Base-by-base conservation (phyloP, 208 protist species). In the Leishmania tropica region DNA sequence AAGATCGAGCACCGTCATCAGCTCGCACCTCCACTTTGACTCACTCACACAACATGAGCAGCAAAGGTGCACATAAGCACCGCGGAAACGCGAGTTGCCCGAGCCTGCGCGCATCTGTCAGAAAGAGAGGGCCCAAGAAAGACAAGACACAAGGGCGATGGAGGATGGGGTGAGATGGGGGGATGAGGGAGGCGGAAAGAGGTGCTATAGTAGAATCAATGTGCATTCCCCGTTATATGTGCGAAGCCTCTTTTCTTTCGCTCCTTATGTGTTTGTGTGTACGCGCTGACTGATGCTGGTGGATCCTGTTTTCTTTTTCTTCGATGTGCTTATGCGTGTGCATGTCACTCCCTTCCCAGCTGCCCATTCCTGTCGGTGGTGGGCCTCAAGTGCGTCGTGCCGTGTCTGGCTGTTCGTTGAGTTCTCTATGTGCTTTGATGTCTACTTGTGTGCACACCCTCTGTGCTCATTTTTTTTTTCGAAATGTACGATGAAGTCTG, bases 221-320 rank as follows among this genome's bases (percentile, higher is more conserved):
- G 28, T n/a, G 51, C 21, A 74, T 15, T 40, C 31, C 31, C 64
- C 28, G 64, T 31, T 24, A 53, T 4, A 54, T 74, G 70, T 31
- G 73, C n/a, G 31, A 37, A 76, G 31, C 24, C 15, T 45, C 21
- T 76, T 72, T 75, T 40, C 24, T 79, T 78, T 58, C 75, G 24
- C 21, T 75, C 31, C 24, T 7, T 73, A 31, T 74, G 45, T 74
- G 21, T 37, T 28, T 74, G 19, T 31, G 5, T 21, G 15, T 8
- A 19, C 10, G 45, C 21, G 2, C 19, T 40, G 54, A 31, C 13
- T 7, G 24, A 51, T 35, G 13, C 4, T 15, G 42, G 8, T 0
- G 45, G 45, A 31, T 51, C 10, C 24, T 53, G 67, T 35, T 74
- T n/a, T 31, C 45, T 37, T 37, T 31, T 51, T 31, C 8, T 28